phyloP scores from a whole-genome alignment of 192 early-diverging fungal genomes.

The Gigaspora rosea region DNA sequence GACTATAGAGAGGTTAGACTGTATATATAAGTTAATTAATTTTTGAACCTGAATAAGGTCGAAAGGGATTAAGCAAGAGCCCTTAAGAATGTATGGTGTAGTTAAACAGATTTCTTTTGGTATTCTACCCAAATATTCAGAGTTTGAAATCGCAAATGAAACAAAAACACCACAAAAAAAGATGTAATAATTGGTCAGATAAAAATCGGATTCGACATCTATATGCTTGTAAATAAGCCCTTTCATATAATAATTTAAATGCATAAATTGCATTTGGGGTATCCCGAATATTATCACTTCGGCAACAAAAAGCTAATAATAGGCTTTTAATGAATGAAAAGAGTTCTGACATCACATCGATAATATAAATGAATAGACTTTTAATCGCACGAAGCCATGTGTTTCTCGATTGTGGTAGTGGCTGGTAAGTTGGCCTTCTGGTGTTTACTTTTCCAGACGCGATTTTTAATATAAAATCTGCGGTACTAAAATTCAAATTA shows the following conservation, averaged over 20 bases:
- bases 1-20: too few relatives aligned
- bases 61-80: too few relatives aligned
- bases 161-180: slow-evolving; percentile 57
- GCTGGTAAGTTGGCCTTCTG: too few relatives aligned
- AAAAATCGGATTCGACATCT: slow-evolving; percentile 45
- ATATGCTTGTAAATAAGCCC: slow-evolving; percentile 52
- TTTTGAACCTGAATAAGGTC: too few relatives aligned
- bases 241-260: slow-evolving; percentile 51
- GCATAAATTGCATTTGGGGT: slow-evolving; percentile 50
- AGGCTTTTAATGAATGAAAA: background rate
- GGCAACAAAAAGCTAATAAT: slow-evolving; percentile 23
- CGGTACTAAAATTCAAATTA: slow-evolving; percentile 34
- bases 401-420: too few relatives aligned
- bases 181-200: slow-evolving; percentile 56
- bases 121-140: slow-evolving; percentile 53
- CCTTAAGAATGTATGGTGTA: slow-evolving; percentile 34
- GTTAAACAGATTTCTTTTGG: slow-evolving; percentile 49
- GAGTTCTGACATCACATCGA: background rate
- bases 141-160: slow-evolving; percentile 47
- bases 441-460: slow-evolving; percentile 49
- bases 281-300: slow-evolving; percentile 43
- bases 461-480: slow-evolving; percentile 73
- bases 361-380: background rate
- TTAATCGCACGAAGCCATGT: too few relatives aligned
- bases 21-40: too few relatives aligned